phyloP scores from a whole-genome alignment of 352 stramenopile genomes.

The Globisporangium sylvaticum region DNA sequence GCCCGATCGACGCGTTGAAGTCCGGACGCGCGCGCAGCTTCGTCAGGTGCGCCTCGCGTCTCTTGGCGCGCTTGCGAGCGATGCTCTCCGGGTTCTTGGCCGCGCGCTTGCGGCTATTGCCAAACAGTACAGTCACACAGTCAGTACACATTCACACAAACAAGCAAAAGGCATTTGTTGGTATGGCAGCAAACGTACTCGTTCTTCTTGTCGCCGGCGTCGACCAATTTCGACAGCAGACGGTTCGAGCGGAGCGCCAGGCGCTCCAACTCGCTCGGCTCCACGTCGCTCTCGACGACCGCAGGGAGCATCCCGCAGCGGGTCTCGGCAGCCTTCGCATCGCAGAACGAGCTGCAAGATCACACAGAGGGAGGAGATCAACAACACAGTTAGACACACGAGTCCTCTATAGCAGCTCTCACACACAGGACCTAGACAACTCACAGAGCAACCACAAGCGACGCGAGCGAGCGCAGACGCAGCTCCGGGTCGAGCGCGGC shows the following conservation, averaged over 20 bases:
- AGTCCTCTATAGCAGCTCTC: no score
- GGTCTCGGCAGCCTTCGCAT: slow-evolving; percentile 54
- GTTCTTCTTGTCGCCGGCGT: slow-evolving; percentile 71
- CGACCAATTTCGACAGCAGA: slow-evolving; percentile 54
- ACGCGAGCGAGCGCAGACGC: slow-evolving; percentile 71
- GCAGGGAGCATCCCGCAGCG: slow-evolving; percentile 63
- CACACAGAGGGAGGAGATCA: slow-evolving; percentile 7
- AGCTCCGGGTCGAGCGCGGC: slow-evolving; percentile 59
- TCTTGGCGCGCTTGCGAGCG: slow-evolving; percentile 69
- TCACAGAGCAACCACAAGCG: slow-evolving; percentile 71
- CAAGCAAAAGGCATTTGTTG: not conserved
- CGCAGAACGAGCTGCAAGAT: slow-evolving; percentile 58
- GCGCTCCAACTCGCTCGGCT: slow-evolving; percentile 65
- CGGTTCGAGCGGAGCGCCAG: slow-evolving; percentile 55
- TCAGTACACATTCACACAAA: not conserved
- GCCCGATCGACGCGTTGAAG: slow-evolving; percentile 76
- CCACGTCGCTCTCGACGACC: slow-evolving; percentile 46
- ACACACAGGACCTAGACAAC: slow-evolving; percentile 8
- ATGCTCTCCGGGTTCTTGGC: slow-evolving; percentile 73
- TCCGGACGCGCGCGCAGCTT: slow-evolving; percentile 55
- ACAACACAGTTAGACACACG: not conserved
- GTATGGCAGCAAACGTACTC: slow-evolving; percentile 42
- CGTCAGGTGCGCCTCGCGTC: slow-evolving; percentile 53
- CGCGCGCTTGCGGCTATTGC: slow-evolving; percentile 53
- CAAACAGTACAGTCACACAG: not conserved